phyloP scores from a whole-genome alignment of 169 alveolate genomes.

The Amoebophrya sp. region DNA sequence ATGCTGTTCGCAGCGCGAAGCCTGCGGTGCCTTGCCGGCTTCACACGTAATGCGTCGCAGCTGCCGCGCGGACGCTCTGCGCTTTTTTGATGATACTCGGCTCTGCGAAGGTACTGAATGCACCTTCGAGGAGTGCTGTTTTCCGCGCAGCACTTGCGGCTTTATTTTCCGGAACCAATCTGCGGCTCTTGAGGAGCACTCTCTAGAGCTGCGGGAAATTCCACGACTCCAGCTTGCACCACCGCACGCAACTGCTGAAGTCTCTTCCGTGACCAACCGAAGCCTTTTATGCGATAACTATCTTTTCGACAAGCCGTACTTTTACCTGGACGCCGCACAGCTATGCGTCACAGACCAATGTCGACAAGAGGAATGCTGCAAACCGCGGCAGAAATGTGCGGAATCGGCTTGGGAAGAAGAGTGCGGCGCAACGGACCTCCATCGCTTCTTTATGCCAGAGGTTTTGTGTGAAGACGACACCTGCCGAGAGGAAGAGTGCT shows the following conservation, averaged over 20 bases:
- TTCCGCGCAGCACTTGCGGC: too few relatives aligned
- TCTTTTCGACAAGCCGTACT: too few relatives aligned
- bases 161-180: too few relatives aligned
- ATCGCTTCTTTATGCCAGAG: background rate
- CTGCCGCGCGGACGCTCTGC: background rate
- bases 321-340: too few relatives aligned
- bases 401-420: background rate
- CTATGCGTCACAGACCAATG: background rate
- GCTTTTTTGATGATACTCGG: background rate
- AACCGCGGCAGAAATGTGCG: background rate
- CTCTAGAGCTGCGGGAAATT: too few relatives aligned
- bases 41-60: background rate
- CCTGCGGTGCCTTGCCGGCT: background rate
- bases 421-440: background rate
- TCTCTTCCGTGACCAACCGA: too few relatives aligned
- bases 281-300: too few relatives aligned
- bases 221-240: too few relatives aligned
- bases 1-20: background rate
- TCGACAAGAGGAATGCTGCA: background rate
- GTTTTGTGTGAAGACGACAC: background rate
- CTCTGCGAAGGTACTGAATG: too few relatives aligned
- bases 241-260: too few relatives aligned
- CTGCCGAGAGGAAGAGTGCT: background rate
- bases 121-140: too few relatives aligned
- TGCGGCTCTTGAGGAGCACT: too few relatives aligned